Evolutionary conservation across 192 early-diverging fungal species (phyloP).

Genomic region (Rhizophagus prolifer): DNA sequence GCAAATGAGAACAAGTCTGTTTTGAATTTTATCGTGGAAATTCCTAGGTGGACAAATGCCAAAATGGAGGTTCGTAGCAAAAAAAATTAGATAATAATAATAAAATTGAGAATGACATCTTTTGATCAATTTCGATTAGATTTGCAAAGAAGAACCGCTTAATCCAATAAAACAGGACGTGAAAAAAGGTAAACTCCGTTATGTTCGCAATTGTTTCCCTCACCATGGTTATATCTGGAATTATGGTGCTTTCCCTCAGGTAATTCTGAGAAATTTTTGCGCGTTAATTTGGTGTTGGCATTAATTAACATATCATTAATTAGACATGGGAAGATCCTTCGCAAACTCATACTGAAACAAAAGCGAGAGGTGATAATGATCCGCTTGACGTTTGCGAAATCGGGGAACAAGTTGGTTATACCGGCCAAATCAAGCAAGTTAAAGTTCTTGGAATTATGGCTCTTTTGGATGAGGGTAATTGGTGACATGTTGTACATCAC

Average conservation of each 20-base stretch:
- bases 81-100: neutral
- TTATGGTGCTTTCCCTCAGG: slow-evolving; percentile 98
- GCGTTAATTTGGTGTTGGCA: no score
- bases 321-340: slow-evolving; percentile 98
- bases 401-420: slow-evolving; percentile 88
- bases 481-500: slow-evolving; percentile 7
- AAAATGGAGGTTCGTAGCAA: slow-evolving; percentile 78
- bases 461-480: slow-evolving; percentile 88
- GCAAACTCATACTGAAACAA: slow-evolving; percentile 87
- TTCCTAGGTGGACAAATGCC: slow-evolving; percentile 98
- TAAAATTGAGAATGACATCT: neutral
- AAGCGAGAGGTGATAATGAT: slow-evolving; percentile 95
- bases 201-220: slow-evolving; percentile 98
- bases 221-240: slow-evolving; percentile 99
- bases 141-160: slow-evolving; percentile 92
- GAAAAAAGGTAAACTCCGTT: slow-evolving; percentile 99
- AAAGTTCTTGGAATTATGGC: slow-evolving; percentile 99
- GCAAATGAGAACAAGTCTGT: slow-evolving; percentile 89
- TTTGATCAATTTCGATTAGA: slow-evolving; percentile 44
- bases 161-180: slow-evolving; percentile 99
- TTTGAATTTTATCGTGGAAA: slow-evolving; percentile 98
- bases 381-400: slow-evolving; percentile 98
- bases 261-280: slow-evolving; percentile 30
- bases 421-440: slow-evolving; percentile 98
- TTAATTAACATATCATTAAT: slow-evolving; percentile 4